Percentiles rank a stretch among this genome's conserved stretches.
These are phyloP conservation scores for Ogataea naganishii DNA, from an alignment of 805 yeast genomes.

Conservation along the genomic window DNA sequence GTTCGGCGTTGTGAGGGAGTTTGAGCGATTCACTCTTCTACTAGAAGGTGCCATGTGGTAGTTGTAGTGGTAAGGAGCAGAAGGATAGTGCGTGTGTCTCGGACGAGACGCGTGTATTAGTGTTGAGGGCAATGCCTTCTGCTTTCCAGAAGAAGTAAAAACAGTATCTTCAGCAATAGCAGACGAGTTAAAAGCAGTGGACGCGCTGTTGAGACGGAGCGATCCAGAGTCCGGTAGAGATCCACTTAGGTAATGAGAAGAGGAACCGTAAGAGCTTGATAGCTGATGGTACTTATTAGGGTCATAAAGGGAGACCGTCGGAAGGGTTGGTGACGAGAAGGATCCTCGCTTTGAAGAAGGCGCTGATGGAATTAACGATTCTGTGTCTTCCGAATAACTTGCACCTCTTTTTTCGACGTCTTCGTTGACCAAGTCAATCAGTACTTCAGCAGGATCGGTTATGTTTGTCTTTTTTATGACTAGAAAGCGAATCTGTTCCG, in stretches of 20 bases:
- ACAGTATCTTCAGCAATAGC: no score
- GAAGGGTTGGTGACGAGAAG: constrained; percentile 12
- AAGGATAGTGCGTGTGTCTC: no score
- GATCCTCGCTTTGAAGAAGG: constrained; percentile 14
- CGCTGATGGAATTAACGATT: constrained; percentile 12
- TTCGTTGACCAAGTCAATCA: constrained; percentile 44
- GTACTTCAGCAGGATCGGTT: constrained; percentile 42
- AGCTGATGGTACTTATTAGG: constrained; percentile 2
- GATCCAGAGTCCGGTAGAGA: constrained; percentile 18
- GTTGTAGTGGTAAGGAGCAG: constrained; percentile 1
- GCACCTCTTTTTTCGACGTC: constrained; percentile 29
- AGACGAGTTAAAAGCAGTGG: not conserved
- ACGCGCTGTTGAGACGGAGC: constrained; percentile 7
- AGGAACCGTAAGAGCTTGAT: constrained; percentile 12
- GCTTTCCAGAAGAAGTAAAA: no score
- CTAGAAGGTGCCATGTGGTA: not conserved
- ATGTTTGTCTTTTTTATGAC: constrained; percentile 44
- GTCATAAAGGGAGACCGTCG: constrained; percentile 4
- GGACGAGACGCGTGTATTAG: no score
- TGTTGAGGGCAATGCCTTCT: no score
- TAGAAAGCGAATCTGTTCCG: constrained; percentile 46
- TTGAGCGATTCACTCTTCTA: constrained; percentile 1
- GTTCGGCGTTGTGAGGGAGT: constrained; percentile 1
- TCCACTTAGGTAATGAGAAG: constrained; percentile 16
- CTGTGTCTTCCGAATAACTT: constrained; percentile 13